Conservation (phyloP, 306 rosid genomes). For the Elaeagnus macrophylla region DNA sequence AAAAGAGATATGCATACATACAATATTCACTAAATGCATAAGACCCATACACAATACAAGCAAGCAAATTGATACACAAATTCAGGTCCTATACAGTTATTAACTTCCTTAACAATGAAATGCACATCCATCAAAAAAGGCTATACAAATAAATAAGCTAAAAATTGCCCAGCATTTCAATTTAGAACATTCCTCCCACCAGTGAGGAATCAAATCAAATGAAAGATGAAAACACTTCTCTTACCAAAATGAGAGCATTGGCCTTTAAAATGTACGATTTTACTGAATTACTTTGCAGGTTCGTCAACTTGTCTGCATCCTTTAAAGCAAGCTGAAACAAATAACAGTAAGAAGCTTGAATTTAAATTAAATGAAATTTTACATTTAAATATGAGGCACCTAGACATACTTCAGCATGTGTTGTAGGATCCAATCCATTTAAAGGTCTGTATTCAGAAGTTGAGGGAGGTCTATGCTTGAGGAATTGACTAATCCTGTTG, state of each 20-base stretch:
- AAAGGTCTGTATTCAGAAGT: conserved; percentile 74
- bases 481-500: conserved; percentile 67
- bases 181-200: not conserved
- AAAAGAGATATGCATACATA: too few species aligned
- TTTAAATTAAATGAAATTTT: conserved; percentile 10
- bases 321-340: conserved; percentile 79
- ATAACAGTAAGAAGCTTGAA: conserved; percentile 8
- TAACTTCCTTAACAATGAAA: not conserved
- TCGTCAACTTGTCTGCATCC: conserved; percentile 78
- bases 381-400: conserved; percentile 17
- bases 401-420: conserved; percentile 75
- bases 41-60: too few species aligned
- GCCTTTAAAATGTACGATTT: conserved; percentile 73
- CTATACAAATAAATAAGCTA: not conserved
- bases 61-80: too few species aligned
- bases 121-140: not conserved
- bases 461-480: conserved; percentile 55
- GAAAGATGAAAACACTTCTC: conserved; percentile 7
- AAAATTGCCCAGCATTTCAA: not conserved
- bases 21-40: too few species aligned
- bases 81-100: too few species aligned
- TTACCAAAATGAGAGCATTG: conserved; percentile 65
- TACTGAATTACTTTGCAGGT: conserved; percentile 38
- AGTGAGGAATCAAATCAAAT: not conserved
- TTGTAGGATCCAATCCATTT: conserved; percentile 92